These are phyloP conservation scores for Cucumis hystrix DNA, from an alignment of 306 rosid species.

Conservation along the genomic window DNA sequence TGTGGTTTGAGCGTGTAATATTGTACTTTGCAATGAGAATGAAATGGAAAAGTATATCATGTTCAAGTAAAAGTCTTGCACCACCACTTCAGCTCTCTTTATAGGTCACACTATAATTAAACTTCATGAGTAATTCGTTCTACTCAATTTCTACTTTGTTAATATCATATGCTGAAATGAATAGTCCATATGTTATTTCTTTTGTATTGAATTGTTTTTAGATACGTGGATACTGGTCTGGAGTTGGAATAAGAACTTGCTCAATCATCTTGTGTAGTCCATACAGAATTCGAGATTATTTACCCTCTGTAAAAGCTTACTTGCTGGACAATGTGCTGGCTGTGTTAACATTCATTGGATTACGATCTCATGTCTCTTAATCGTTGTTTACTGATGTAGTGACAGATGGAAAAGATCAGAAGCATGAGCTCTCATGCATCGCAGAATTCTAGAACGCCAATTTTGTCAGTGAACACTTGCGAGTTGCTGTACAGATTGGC, in stretches of 20 bases:
- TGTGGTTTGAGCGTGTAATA: constrained; percentile 23
- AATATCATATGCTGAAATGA: background rate
- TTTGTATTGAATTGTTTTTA: background rate
- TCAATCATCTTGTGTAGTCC: background rate
- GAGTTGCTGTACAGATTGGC: background rate
- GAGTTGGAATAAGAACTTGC: background rate
- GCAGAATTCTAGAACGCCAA: background rate
- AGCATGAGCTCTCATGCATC: background rate
- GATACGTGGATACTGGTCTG: background rate
- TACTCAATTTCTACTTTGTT: background rate
- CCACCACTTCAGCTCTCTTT: background rate
- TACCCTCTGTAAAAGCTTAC: background rate
- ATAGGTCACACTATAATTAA: background rate
- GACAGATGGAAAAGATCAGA: background rate
- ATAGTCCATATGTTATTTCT: background rate
- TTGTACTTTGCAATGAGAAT: constrained; percentile 14
- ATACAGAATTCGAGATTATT: background rate
- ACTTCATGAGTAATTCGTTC: background rate
- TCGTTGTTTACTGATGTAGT: background rate
- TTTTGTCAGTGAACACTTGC: background rate
- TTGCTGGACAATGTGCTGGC: background rate
- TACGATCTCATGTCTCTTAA: background rate
- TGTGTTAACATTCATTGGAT: background rate
- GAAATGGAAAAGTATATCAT: constrained; percentile 7
- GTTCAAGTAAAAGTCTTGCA: background rate